phyloP scores from a whole-genome alignment of 305 asterid species.

The Plantago lanceolata region DNA sequence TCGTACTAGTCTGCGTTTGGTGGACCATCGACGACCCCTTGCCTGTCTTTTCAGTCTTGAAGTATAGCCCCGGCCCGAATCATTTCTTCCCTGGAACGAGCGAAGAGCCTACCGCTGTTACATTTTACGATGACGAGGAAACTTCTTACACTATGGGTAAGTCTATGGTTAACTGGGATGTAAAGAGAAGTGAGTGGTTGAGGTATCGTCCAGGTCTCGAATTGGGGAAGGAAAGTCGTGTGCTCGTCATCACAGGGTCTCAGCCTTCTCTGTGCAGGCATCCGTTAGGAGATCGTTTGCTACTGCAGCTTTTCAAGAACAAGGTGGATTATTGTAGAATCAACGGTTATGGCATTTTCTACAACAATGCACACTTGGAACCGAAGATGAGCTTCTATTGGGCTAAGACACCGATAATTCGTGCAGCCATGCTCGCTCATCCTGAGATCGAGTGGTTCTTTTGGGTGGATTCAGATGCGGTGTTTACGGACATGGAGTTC shows the following conservation, averaged over 20 bases:
- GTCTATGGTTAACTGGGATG: conserved; percentile 56
- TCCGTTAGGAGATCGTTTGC: conserved; percentile 55
- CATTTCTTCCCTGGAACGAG: not conserved
- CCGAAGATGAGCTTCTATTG: conserved; percentile 55
- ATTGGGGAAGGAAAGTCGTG: conserved; percentile 23
- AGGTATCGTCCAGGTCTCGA: conserved; percentile 34
- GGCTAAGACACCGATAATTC: conserved; percentile 58
- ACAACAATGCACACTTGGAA: conserved; percentile 51
- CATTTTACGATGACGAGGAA: conserved; percentile 59
- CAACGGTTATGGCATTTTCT: conserved; percentile 59
- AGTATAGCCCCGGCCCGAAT: not conserved
- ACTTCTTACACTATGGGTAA: conserved; percentile 43
- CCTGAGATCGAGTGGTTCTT: conserved; percentile 69
- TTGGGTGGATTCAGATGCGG: conserved; percentile 77
- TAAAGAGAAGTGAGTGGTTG: conserved; percentile 51
- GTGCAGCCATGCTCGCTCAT: conserved; percentile 72
- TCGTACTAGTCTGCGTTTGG: conserved; percentile 31
- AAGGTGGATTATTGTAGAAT: conserved; percentile 70
- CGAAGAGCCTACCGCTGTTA: not conserved
- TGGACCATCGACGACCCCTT: conserved; percentile 22
- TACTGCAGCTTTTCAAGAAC: conserved; percentile 63
- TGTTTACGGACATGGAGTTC: conserved; percentile 71
- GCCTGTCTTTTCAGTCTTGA: not conserved
- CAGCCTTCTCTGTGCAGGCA: conserved; percentile 56
- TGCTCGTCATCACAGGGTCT: conserved; percentile 61